A percentile compares a stretch with the other conserved stretches of the same genome.
phyloP scores from a whole-genome alignment of 2,329 filamentous ascomycete genomes.

The Cephalotrichum gorgonifer region DNA sequence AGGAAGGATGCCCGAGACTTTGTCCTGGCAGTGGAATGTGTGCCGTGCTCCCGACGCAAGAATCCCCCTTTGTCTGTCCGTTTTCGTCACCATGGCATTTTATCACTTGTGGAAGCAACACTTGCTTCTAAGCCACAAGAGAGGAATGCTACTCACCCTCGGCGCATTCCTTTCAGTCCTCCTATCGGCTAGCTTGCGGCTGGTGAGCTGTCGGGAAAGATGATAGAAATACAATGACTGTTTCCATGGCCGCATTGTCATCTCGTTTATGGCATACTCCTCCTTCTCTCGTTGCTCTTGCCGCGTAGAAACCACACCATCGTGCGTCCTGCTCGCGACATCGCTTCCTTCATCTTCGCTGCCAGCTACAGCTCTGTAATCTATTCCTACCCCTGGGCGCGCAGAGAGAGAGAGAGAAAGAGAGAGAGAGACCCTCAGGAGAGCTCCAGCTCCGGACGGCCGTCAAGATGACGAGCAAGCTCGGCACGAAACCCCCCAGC shows the following conservation, averaged over 20 bases:
- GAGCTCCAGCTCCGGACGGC: too few species aligned
- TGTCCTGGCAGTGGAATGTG: too few species aligned
- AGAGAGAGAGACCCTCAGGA: too few species aligned
- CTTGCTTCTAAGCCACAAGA: background rate
- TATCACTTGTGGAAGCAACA: background rate
- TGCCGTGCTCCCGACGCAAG: too few species aligned
- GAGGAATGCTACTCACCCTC: background rate
- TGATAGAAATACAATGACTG: background rate
- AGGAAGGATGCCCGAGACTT: too few species aligned
- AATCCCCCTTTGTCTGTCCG: background rate
- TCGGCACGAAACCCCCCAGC: background rate
- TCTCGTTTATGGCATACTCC: background rate
- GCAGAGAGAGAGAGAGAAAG: too few species aligned
- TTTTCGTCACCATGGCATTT: background rate
- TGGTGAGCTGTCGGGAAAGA: background rate
- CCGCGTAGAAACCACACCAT: too few species aligned
- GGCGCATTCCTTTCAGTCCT: background rate
- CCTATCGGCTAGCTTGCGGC: background rate
- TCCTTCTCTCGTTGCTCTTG: too few species aligned
- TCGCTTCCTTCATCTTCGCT: background rate
- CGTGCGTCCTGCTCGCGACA: too few species aligned
- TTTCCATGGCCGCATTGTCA: background rate
- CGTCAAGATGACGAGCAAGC: background rate
- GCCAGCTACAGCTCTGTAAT: background rate
- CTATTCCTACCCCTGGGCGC: too few species aligned